Conservation (phyloP, 768 basidiomycete genomes). For the Rhodotorula sphaerocarpa region DNA sequence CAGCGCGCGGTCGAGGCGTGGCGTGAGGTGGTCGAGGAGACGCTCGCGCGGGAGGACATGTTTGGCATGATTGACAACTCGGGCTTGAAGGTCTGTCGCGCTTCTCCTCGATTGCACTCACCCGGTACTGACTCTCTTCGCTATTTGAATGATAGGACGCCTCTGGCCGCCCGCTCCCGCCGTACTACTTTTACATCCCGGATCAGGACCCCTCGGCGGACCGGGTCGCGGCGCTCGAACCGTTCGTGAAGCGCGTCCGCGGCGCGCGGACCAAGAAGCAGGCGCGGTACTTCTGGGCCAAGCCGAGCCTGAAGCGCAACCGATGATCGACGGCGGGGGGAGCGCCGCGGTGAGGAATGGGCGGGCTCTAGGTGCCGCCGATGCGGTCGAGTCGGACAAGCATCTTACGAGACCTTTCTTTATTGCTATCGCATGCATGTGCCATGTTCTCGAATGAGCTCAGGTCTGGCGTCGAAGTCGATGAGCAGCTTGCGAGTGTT, state of each 20-base stretch:
- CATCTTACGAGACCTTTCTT: too few species aligned
- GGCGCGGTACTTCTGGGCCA: constrained; percentile 31
- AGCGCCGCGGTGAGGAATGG: too few species aligned
- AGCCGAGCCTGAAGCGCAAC: constrained; percentile 22
- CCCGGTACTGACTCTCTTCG: neutral
- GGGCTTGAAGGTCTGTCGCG: constrained; percentile 20
- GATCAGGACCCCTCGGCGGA: constrained; percentile 38
- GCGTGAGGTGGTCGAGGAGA: constrained; percentile 20
- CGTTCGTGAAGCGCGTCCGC: constrained; percentile 35
- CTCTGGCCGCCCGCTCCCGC: constrained; percentile 42
- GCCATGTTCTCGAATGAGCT: too few species aligned
- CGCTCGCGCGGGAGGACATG: constrained; percentile 15
- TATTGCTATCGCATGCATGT: too few species aligned
- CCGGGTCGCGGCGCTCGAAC: constrained; percentile 33
- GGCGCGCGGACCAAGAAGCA: constrained; percentile 21
- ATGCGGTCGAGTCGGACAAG: too few species aligned
- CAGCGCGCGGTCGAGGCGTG: constrained; percentile 23
- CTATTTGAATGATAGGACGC: constrained; percentile 43
- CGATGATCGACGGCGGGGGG: too few species aligned
- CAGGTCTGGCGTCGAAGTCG: too few species aligned
- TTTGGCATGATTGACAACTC: constrained; percentile 33
- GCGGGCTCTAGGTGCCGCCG: too few species aligned
- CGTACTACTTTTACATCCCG: constrained; percentile 44
- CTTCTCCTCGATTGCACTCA: too few species aligned
- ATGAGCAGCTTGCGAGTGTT: too few species aligned